Percentiles rank a stretch among this genome's conserved stretches.
phyloP scores from a whole-genome alignment of 305 asterid genomes.

The Solanum hybrid region DNA sequence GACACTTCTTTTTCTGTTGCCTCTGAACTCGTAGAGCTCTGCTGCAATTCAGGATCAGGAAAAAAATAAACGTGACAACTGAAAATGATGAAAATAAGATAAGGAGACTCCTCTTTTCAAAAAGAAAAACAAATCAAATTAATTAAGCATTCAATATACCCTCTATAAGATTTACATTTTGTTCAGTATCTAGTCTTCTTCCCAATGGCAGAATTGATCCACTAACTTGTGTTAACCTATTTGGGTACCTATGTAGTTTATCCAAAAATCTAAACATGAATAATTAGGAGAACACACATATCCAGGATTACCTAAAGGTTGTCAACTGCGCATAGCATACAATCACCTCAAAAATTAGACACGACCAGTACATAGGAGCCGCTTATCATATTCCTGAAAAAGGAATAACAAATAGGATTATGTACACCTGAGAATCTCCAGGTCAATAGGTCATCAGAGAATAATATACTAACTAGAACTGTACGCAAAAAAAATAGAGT shows the following conservation, averaged over 20 bases:
- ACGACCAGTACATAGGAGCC: neutral
- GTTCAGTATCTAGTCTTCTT: neutral
- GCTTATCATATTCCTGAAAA: neutral
- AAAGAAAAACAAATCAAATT: neutral
- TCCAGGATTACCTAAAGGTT: neutral
- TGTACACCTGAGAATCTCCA: neutral
- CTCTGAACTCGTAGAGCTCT: constrained; percentile 47
- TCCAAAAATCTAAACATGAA: neutral
- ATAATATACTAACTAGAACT: neutral
- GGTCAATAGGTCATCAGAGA: neutral
- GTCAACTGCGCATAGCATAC: neutral
- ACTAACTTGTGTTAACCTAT: neutral
- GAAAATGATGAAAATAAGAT: neutral
- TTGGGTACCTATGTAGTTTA: neutral
- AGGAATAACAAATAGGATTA: neutral
- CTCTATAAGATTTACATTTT: neutral
- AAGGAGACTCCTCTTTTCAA: neutral
- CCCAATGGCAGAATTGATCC: neutral
- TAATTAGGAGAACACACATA: neutral
- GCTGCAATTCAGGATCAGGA: constrained; percentile 66
- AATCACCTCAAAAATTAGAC: neutral
- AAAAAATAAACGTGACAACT: neutral
- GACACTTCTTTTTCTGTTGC: constrained; percentile 45
- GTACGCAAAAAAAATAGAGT: neutral
- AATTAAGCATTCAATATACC: neutral